Percentiles rank a stretch among this genome's conserved stretches.
Conservation (phyloP, 768 basidiomycete genomes). For the Tylopilus intermedius region DNA sequence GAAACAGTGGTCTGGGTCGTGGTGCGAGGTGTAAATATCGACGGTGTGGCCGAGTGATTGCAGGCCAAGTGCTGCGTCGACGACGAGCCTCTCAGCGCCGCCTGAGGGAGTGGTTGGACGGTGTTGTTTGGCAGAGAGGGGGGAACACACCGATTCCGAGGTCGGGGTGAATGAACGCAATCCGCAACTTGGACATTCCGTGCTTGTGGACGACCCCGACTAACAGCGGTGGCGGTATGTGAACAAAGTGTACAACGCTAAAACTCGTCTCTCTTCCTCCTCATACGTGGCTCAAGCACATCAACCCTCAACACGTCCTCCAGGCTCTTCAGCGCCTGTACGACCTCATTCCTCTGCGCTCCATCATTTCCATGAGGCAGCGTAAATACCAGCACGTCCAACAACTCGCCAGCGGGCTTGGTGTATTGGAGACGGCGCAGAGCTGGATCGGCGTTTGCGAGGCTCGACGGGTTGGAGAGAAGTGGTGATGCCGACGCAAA, state of each 20-base stretch:
- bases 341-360: constrained; percentile 6
- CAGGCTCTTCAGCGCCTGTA: constrained; percentile 14
- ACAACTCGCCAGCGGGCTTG: constrained; percentile 19
- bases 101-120: constrained; percentile 42
- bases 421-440: constrained; percentile 13
- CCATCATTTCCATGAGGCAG: constrained; percentile 6
- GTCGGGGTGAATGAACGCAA: constrained; percentile 93
- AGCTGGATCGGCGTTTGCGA: constrained; percentile 18
- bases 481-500: constrained; percentile 23
- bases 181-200: constrained; percentile 31
- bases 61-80: constrained; percentile 89
- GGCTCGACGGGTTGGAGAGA: constrained; percentile 19
- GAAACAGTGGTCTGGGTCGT: constrained; percentile 83
- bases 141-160: constrained; percentile 74
- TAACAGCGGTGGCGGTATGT: neutral
- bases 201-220: no score
- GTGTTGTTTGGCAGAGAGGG: neutral
- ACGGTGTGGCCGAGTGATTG: constrained; percentile 81
- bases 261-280: constrained; percentile 27
- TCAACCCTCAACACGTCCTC: constrained; percentile 23
- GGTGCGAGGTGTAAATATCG: constrained; percentile 91
- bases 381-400: constrained; percentile 20
- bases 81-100: constrained; percentile 91
- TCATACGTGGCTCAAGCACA: constrained; percentile 11
- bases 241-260: neutral